Percentiles rank a stretch among this genome's conserved stretches.
Evolutionary conservation across 2,329 filamentous ascomycete genomes (phyloP).

Genomic region (Cercospora sojina): DNA sequence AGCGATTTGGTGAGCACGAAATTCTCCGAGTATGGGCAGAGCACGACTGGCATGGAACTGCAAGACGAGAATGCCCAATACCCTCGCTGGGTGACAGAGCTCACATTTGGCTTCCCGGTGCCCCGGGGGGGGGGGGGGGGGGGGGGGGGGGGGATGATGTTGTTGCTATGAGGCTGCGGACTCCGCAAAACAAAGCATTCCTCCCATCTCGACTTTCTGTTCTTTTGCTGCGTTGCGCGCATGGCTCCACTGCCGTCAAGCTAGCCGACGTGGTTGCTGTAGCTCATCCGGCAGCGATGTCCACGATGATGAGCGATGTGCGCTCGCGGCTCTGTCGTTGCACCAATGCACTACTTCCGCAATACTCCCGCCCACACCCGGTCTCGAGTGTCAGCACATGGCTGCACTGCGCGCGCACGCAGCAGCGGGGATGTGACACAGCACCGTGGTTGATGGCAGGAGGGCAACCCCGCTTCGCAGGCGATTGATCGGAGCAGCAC

Average conservation of each 20-base stretch:
- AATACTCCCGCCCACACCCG: conserved; percentile 23
- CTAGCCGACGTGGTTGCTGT: conserved; percentile 1
- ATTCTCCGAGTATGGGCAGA: neutral
- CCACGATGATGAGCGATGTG: conserved; percentile 12
- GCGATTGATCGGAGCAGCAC: conserved; percentile 8
- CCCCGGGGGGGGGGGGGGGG: too few species aligned
- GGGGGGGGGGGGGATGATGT: too few species aligned
- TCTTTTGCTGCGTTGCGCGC: neutral
- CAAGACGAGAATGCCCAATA: neutral
- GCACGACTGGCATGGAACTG: neutral
- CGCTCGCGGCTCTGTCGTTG: neutral
- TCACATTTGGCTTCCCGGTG: conserved; percentile 13
- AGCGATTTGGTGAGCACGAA: neutral
- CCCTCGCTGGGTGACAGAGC: neutral
- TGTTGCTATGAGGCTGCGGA: neutral
- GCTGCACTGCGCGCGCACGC: neutral
- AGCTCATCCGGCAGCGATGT: conserved; percentile 19
- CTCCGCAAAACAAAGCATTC: conserved; percentile 1
- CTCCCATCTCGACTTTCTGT: neutral
- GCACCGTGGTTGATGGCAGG: conserved; percentile 3
- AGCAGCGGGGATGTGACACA: conserved; percentile 5
- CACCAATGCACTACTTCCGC: conserved; percentile 20
- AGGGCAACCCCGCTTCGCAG: conserved; percentile 13
- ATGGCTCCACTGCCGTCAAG: conserved; percentile 2
- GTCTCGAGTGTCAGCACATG: conserved; percentile 4